Percentiles rank a stretch among this genome's conserved stretches.
Evolutionary conservation across 192 early-diverging fungal genomes (phyloP).

Genomic region (Coemansia sp.): DNA sequence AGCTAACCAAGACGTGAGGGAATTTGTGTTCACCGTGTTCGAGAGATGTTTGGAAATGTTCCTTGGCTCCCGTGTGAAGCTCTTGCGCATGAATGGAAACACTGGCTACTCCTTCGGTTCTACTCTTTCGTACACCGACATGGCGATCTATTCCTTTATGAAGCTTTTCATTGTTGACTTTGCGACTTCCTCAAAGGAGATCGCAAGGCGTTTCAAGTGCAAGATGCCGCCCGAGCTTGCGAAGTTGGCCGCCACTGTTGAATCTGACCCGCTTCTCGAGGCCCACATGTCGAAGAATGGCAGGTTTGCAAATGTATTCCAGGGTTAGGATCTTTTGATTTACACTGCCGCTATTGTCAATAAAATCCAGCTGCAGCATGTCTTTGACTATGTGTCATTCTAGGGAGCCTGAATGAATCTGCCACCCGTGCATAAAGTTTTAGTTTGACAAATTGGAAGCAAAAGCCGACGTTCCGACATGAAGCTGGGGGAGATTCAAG

Average conservation of each 20-base stretch:
- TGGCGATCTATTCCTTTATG: conserved; percentile 25
- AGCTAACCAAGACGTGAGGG: background rate
- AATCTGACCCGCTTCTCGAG: conserved; percentile 13
- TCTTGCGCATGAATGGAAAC: conserved; percentile 54
- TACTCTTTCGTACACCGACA: conserved; percentile 47
- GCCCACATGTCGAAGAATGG: background rate
- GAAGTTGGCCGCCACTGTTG: conserved; percentile 34
- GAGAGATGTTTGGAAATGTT: conserved; percentile 20
- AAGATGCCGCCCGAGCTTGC: conserved; percentile 33
- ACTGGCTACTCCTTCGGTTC: conserved; percentile 57
- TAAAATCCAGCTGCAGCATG: too few relatives aligned
- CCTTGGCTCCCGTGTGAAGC: conserved; percentile 32
- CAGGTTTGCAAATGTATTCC: background rate
- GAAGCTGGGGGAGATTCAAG: background rate
- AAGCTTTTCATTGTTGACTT: conserved; percentile 10
- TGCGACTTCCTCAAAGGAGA: background rate
- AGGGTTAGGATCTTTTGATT: background rate
- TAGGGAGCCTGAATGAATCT: background rate
- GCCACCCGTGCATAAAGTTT: background rate
- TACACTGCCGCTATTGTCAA: background rate
- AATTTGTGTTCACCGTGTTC: conserved; percentile 9
- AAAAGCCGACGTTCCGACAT: conserved; percentile 1
- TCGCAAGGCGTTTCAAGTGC: background rate
- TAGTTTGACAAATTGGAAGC: too few relatives aligned
- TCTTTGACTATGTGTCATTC: background rate